Conservation (phyloP, 2,329 filamentous ascomycete species). For the Rutstroemia sp. region DNA sequence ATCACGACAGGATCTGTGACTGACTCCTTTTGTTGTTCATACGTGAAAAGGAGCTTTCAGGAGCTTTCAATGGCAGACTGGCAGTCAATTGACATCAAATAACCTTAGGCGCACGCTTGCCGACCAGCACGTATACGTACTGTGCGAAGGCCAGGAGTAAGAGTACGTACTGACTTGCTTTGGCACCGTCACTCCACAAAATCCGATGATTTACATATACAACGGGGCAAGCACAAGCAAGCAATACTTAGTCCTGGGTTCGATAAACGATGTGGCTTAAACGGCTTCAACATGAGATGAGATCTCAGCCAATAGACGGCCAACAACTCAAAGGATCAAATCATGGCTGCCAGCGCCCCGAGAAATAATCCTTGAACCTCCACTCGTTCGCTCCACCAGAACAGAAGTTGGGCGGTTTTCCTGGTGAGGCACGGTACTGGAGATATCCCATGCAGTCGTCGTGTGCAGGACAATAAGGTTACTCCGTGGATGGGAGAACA, state of each 20-base stretch:
- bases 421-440: no score
- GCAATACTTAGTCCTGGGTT: no score
- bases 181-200: neutral
- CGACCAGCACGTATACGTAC: no score
- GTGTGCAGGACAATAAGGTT: neutral
- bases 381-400: neutral
- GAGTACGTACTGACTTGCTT: no score
- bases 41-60: neutral
- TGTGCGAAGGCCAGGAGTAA: no score
- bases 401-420: neutral
- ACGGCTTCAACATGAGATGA: neutral
- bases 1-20: neutral
- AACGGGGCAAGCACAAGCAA: no score
- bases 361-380: neutral
- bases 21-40: neutral
- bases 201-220: neutral
- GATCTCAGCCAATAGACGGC: no score
- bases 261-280: slow-evolving; percentile 2
- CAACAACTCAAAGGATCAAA: no score
- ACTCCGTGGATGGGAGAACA: no score
- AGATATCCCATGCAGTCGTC: neutral
- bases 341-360: no score
- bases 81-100: neutral
- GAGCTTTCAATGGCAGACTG: neutral
- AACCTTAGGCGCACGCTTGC: no score